A percentile compares a stretch with the other conserved stretches of the same genome.
Evolutionary conservation across 2,329 filamentous ascomycete species (phyloP).

Genomic region (Aspergillus quadrilineatus): DNA sequence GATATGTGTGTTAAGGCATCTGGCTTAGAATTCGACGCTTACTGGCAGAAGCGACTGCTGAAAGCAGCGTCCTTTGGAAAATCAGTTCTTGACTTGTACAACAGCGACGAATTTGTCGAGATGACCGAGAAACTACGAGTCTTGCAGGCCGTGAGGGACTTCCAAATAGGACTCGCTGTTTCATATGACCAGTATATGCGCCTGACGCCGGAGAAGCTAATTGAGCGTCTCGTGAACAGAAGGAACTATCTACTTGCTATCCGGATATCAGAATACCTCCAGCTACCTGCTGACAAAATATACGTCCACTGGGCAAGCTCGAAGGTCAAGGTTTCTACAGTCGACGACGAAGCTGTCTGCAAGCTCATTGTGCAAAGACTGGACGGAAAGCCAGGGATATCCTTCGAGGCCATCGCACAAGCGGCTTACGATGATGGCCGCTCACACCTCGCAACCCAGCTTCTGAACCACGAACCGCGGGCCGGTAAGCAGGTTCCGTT

Average conservation of each 20-base stretch:
- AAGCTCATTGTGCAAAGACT: slow-evolving; percentile 82
- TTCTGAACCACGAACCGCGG: slow-evolving; percentile 89
- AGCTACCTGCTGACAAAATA: slow-evolving; percentile 81
- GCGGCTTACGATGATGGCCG: slow-evolving; percentile 94
- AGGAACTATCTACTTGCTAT: slow-evolving; percentile 90
- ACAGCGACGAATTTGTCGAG: slow-evolving; percentile 97
- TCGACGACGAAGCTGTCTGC: slow-evolving; percentile 86
- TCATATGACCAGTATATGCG: slow-evolving; percentile 93
- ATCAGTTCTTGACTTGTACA: slow-evolving; percentile 94
- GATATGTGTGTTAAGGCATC: slow-evolving; percentile 91
- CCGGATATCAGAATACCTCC: slow-evolving; percentile 81
- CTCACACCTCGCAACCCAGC: slow-evolving; percentile 79
- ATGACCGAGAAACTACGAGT: slow-evolving; percentile 95
- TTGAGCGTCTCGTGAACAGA: slow-evolving; percentile 80
- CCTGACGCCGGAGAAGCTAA: slow-evolving; percentile 83
- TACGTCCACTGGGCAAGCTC: slow-evolving; percentile 97
- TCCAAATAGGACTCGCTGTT: slow-evolving; percentile 83
- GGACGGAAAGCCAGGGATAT: slow-evolving; percentile 84
- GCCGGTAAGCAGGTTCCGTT: slow-evolving; percentile 95
- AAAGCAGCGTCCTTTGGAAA: slow-evolving; percentile 97
- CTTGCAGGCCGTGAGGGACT: slow-evolving; percentile 87
- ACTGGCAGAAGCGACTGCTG: slow-evolving; percentile 95
- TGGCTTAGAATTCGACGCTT: slow-evolving; percentile 82
- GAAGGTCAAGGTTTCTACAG: slow-evolving; percentile 81
- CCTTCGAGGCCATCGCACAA: slow-evolving; percentile 89